These are phyloP conservation scores for Monotropa hypopitys DNA, from an alignment of 179 eudicot genomes.

Conservation along the genomic window DNA sequence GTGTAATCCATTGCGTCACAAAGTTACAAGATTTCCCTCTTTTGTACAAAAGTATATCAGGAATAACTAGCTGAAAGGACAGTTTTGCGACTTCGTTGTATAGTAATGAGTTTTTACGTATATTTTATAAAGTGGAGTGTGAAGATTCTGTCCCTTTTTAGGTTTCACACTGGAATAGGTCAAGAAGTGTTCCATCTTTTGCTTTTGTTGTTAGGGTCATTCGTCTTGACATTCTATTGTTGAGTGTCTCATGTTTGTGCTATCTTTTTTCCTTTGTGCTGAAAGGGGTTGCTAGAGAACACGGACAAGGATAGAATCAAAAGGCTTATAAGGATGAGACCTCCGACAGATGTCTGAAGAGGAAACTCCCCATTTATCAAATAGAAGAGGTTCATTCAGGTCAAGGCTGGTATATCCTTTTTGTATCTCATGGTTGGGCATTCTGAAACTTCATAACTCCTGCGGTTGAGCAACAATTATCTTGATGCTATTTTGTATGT, in stretches of 20 bases:
- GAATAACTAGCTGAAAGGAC: too few species aligned
- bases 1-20: too few species aligned
- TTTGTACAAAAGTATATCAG: too few species aligned
- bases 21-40: too few species aligned
- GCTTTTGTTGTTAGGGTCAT: neutral
- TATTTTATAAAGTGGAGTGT: too few species aligned
- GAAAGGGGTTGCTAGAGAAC: conserved; percentile 69
- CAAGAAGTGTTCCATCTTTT: neutral
- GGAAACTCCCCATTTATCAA: neutral
- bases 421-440: neutral
- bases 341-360: conserved; percentile 53
- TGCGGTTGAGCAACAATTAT: neutral
- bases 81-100: too few species aligned
- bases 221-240: neutral
- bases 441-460: neutral
- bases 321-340: conserved; percentile 50
- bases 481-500: neutral
- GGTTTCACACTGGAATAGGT: too few species aligned
- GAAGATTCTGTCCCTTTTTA: too few species aligned
- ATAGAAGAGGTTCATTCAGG: neutral
- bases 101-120: too few species aligned
- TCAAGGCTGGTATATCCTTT: neutral
- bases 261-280: neutral
- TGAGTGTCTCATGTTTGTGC: neutral
- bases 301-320: conserved; percentile 60